A percentile compares a stretch with the other conserved stretches of the same genome.
Conservation (phyloP, 257 asterid species). For the Solanum appendiculatum region DNA sequence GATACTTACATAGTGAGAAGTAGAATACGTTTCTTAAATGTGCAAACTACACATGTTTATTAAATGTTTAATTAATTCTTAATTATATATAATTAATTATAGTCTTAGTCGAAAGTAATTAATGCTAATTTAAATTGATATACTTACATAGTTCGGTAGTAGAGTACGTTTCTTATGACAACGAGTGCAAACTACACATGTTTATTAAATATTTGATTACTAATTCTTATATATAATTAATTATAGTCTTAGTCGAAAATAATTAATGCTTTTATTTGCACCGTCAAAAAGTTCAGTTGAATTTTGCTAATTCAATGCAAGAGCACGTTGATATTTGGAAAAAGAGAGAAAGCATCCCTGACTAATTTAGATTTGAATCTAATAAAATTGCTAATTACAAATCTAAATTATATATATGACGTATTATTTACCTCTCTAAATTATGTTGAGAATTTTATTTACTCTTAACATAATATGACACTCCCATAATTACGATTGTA, state of each 20-base stretch:
- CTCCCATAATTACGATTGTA: not conserved
- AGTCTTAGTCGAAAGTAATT: too few species aligned
- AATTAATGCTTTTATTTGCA: too few species aligned
- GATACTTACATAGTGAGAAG: not conserved
- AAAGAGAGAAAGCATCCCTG: not conserved
- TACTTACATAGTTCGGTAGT: not conserved
- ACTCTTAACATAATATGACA: not conserved
- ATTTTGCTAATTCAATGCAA: not conserved
- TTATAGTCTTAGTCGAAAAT: not conserved
- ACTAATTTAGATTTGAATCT: not conserved
- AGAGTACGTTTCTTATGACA: not conserved
- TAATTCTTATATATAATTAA: not conserved
- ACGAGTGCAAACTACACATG: not conserved
- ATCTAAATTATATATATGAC: too few species aligned
- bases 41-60: too few species aligned
- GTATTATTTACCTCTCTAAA: not conserved
- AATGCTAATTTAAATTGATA: too few species aligned
- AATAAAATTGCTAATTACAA: too few species aligned
- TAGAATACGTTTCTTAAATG: too few species aligned
- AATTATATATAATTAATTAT: too few species aligned
- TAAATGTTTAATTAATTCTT: too few species aligned
- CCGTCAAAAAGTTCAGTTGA: not conserved
- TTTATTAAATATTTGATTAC: not conserved
- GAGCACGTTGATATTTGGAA: not conserved
- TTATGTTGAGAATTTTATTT: not conserved